Evolutionary conservation across 768 basidiomycete genomes (phyloP).

Genomic region (Panellus pusillus): DNA sequence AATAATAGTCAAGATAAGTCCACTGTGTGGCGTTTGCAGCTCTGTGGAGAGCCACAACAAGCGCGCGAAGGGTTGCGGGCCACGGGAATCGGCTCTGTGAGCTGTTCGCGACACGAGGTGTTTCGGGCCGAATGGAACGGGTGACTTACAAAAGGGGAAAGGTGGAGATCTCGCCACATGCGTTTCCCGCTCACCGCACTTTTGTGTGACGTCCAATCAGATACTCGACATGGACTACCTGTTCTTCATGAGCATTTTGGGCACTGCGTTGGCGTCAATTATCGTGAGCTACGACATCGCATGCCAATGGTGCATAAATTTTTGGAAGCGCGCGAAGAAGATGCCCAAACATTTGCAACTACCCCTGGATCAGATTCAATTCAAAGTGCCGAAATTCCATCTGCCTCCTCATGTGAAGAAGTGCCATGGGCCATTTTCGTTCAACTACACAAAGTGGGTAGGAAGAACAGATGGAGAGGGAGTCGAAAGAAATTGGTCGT

Average conservation of each 20-base stretch:
- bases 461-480: conserved; percentile 36
- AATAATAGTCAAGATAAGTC: conserved; percentile 4
- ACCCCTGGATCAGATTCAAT: not conserved
- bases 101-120: conserved; percentile 19
- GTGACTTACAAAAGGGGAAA: conserved; percentile 26
- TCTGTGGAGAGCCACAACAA: conserved; percentile 9
- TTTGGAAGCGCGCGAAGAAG: conserved; percentile 11
- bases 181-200: not conserved
- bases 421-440: conserved; percentile 26
- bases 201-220: not conserved
- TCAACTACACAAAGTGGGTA: conserved; percentile 28
- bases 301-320: conserved; percentile 25
- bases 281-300: conserved; percentile 27
- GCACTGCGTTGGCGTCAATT: not conserved
- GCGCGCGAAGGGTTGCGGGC: conserved; percentile 18
- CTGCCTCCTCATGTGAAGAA: conserved; percentile 26
- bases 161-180: conserved; percentile 4
- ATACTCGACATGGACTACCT: conserved; percentile 26
- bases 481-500: conserved; percentile 34
- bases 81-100: conserved; percentile 22
- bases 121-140: conserved; percentile 21
- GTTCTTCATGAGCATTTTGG: conserved; percentile 8
- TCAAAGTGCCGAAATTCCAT: conserved; percentile 36
- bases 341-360: conserved; percentile 5
- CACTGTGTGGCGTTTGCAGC: conserved; percentile 11